Base-by-base conservation (phyloP, 768 basidiomycete species). In the Nevesoporus exiguus region DNA sequence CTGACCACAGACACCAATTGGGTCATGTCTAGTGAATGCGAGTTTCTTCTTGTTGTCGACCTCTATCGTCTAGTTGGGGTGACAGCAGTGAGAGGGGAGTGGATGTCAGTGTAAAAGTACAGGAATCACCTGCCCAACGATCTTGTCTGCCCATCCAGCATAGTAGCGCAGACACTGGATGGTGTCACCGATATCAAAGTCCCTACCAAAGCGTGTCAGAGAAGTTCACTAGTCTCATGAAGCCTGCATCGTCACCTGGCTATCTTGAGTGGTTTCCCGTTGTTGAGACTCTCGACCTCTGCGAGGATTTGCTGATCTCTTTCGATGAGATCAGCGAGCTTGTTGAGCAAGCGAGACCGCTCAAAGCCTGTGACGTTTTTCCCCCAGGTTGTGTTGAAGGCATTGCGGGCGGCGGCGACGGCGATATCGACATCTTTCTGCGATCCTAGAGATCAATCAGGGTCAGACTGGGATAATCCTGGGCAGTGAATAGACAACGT, bases 61-160 rank as follows among this genome's bases (percentile, higher is more conserved):
- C 68, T 93, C 91, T 59, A 94, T 82, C 30, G 82, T 84, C 85
- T 90, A 39, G 56, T 44, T 25, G 42, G 40, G 49, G 52, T 44
- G 52, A 29, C 34, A 34, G 33, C 47, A 30, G 34, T 62, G n/a
- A 57, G 47, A 21, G 15, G 50, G 34, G 24, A 31, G 39, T 56
- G 19, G 27, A 40, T 13, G 21, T 29, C 24, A 30, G 39, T 13
- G 19, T 52, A 45, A 21, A 51, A 53, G 50, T 58, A 56, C 39
- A 31, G 40, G 33, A 39, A n/a, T 61, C 58, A 86, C 88, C 81
- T 95, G 84, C 21, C 97, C 96, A 24, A 79, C 73, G 47, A 97
- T 86, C 74, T 98, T 98, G 75, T 98, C 95, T 9, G 92, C 91
- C 89, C 90, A 95, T 22, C 95, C 95, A 36, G 93, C 95, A 66